phyloP scores from a whole-genome alignment of 225 moss, liverwort and hornwort genomes.

The Polytrichum formosum region DNA sequence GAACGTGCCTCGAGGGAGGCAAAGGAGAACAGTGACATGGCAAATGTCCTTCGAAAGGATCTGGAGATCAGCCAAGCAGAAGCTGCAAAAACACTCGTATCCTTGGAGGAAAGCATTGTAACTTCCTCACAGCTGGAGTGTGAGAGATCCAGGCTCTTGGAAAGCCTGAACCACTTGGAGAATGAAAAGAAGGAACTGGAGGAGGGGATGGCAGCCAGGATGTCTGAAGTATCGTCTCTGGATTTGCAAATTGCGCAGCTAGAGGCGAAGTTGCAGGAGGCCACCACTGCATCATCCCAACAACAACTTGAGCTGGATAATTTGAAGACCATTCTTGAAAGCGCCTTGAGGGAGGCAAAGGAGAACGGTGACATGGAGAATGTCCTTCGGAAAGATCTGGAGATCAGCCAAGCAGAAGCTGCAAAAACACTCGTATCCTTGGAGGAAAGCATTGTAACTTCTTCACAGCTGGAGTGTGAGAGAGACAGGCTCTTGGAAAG shows the following conservation, averaged over 20 bases:
- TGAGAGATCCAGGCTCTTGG: neutral
- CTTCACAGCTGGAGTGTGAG: neutral
- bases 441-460: neutral
- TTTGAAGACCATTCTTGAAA: constrained; percentile 41
- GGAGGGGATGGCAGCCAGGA: constrained; percentile 16
- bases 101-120: constrained; percentile 15
- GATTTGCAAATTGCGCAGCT: constrained; percentile 13
- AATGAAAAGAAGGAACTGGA: neutral
- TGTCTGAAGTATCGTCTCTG: constrained; percentile 15
- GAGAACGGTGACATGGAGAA: constrained; percentile 44
- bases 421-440: neutral
- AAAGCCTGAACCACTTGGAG: neutral
- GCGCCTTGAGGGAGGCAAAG: constrained; percentile 27
- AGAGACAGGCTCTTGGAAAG: neutral
- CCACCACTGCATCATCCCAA: constrained; percentile 7
- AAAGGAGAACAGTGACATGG: constrained; percentile 38
- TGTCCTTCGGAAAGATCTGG: constrained; percentile 35
- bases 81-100: constrained; percentile 8
- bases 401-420: constrained; percentile 24
- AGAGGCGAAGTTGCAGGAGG: constrained; percentile 20
- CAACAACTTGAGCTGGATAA: constrained; percentile 40
- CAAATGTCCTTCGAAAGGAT: constrained; percentile 27
- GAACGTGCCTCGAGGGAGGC: constrained; percentile 37
- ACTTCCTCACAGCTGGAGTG: neutral
- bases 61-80: constrained; percentile 5